Percentiles rank a stretch among this genome's conserved stretches.
Conservation (phyloP, 768 basidiomycete genomes). For the Mycena maculata region DNA sequence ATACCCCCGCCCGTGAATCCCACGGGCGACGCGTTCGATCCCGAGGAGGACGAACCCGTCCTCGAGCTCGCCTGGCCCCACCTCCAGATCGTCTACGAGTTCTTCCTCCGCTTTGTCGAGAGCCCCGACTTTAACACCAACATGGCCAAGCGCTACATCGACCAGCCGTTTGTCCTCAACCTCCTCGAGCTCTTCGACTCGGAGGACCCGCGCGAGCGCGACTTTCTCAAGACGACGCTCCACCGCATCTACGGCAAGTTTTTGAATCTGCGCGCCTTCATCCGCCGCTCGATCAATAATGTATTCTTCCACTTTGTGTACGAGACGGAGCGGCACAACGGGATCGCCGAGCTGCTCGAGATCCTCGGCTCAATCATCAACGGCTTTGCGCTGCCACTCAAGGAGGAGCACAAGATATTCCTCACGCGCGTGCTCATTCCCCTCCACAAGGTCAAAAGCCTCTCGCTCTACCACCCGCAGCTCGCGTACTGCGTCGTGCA, state of each 20-base stretch:
- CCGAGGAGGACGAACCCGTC: slow-evolving; percentile 99
- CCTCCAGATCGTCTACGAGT: slow-evolving; percentile 99
- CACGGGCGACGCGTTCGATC: slow-evolving; percentile 97
- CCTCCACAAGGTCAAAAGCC: slow-evolving; percentile 96
- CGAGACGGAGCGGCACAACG: slow-evolving; percentile 98
- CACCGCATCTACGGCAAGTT: slow-evolving; percentile 99
- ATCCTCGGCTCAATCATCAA: slow-evolving; percentile 99
- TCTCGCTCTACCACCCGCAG: slow-evolving; percentile 99
- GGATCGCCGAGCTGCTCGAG: slow-evolving; percentile 97
- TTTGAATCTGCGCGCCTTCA: slow-evolving; percentile 97
- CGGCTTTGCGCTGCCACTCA: slow-evolving; percentile 96
- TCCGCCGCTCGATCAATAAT: slow-evolving; percentile 98
- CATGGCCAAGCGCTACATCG: slow-evolving; percentile 96
- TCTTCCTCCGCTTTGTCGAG: slow-evolving; percentile 99
- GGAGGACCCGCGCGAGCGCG: slow-evolving; percentile 98
- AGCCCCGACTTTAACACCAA: slow-evolving; percentile 98
- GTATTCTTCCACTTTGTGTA: slow-evolving; percentile 99
- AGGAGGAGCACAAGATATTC: slow-evolving; percentile 99
- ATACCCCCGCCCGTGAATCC: slow-evolving; percentile 99
- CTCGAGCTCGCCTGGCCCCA: slow-evolving; percentile 99
- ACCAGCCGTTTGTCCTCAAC: slow-evolving; percentile 94
- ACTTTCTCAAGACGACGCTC: slow-evolving; percentile 98
- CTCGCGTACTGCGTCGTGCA: slow-evolving; percentile 99
- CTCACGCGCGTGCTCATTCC: slow-evolving; percentile 94
- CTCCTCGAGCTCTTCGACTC: slow-evolving; percentile 98